These are phyloP conservation scores for Protomyces gravidus DNA, from an alignment of 1,139 yeast genomes.

Conservation along the genomic window DNA sequence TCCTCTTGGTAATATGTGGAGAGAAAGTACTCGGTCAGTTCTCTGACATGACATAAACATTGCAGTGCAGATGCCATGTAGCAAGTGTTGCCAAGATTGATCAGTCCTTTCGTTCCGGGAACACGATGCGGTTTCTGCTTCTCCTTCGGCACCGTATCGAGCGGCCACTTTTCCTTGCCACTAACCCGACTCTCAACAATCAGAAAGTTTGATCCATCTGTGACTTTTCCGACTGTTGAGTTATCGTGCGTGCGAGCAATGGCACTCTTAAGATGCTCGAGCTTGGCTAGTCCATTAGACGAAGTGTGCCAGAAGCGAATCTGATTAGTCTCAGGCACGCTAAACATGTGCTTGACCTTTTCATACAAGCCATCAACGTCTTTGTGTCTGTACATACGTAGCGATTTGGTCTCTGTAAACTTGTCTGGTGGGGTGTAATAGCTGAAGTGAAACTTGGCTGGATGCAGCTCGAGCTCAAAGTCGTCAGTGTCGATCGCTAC, in stretches of 20 bases:
- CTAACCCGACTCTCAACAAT: conserved; percentile 17
- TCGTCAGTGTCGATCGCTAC: neutral
- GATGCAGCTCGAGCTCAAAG: conserved; percentile 9
- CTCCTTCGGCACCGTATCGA: conserved; percentile 16
- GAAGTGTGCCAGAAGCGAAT: conserved; percentile 24
- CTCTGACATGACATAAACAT: conserved; percentile 83
- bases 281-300: conserved; percentile 18
- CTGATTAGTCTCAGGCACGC: conserved; percentile 1
- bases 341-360: conserved; percentile 19
- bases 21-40: conserved; percentile 66
- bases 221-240: conserved; percentile 16
- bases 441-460: conserved; percentile 22
- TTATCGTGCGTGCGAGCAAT: conserved; percentile 14
- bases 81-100: conserved; percentile 87
- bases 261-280: conserved; percentile 15
- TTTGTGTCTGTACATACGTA: conserved; percentile 20
- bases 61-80: conserved; percentile 96
- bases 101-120: conserved; percentile 50
- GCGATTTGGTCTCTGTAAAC: conserved; percentile 11
- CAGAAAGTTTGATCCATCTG: conserved; percentile 17
- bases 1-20: conserved; percentile 61
- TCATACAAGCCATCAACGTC: conserved; percentile 26
- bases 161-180: conserved; percentile 17
- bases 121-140: conserved; percentile 7
- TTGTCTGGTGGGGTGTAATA: conserved; percentile 22